Percentiles rank a stretch among this genome's conserved stretches.
phyloP scores from a whole-genome alignment of 371 early-diverging fungal species.

The Umbelopsis sp. region DNA sequence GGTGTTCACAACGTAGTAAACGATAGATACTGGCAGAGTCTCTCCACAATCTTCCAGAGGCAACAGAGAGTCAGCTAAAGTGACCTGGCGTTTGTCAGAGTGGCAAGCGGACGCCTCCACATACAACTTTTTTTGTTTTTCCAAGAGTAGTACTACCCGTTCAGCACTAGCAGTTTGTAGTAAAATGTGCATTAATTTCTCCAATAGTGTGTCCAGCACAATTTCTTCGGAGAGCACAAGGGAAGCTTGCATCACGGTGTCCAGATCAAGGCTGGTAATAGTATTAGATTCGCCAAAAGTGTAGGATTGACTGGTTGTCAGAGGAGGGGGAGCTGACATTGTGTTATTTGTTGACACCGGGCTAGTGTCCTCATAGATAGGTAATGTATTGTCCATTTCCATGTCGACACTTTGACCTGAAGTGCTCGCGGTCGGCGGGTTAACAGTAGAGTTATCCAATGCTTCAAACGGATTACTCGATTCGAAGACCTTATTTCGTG shows the following conservation, averaged over 20 bases:
- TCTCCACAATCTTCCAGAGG: slow-evolving; percentile 10
- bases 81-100: neutral
- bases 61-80: neutral
- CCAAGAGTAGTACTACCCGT: slow-evolving; percentile 19
- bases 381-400: too few relatives aligned
- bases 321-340: neutral
- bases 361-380: neutral
- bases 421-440: neutral
- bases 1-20: slow-evolving; percentile 20
- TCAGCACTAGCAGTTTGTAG: slow-evolving; percentile 21
- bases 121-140: slow-evolving; percentile 14
- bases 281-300: neutral
- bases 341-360: neutral
- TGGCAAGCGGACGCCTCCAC: slow-evolving; percentile 19
- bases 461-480: neutral
- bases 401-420: neutral
- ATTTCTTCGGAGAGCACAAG: slow-evolving; percentile 23
- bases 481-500: neutral
- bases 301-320: neutral
- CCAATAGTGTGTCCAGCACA: slow-evolving; percentile 19
- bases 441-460: neutral
- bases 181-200: slow-evolving; percentile 21
- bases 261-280: slow-evolving; percentile 11
- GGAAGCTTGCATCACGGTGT: slow-evolving; percentile 21
- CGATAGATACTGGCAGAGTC: slow-evolving; percentile 10